phyloP scores from a whole-genome alignment of 2,329 filamentous ascomycete species.

The Colletotrichum sp. region DNA sequence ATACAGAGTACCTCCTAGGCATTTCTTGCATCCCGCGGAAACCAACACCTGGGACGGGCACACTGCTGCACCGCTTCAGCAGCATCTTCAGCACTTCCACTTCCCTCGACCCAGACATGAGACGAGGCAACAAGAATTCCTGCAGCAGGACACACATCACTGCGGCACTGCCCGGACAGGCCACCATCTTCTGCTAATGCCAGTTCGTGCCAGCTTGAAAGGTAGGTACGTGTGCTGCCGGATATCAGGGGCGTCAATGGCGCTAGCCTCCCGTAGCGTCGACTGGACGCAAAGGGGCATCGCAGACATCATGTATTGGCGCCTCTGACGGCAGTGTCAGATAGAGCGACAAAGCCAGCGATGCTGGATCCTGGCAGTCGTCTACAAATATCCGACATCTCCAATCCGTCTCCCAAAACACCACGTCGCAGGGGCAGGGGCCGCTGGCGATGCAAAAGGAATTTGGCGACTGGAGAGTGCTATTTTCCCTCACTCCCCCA shows the following conservation, averaged over 20 bases:
- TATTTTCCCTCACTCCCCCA: not conserved
- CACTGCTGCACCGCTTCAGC: not conserved
- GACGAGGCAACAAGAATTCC: not conserved
- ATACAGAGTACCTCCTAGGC: not conserved
- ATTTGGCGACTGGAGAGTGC: not conserved
- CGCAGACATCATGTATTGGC: not conserved
- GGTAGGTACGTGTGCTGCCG: not conserved
- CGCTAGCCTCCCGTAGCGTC: not conserved
- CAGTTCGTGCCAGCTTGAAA: not conserved
- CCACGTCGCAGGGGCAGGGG: not conserved
- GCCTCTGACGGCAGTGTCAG: not conserved
- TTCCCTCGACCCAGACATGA: not conserved
- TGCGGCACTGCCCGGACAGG: not conserved
- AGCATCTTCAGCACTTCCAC: not conserved
- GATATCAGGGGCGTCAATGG: not conserved
- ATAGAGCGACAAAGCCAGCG: not conserved
- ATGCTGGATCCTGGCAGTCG: not conserved
- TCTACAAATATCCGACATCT: not conserved
- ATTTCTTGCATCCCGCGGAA: not conserved
- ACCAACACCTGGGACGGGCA: not conserved
- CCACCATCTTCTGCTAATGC: not conserved
- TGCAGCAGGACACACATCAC: not conserved
- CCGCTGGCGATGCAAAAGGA: not conserved
- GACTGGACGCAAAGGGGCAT: not conserved
- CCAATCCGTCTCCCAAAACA: not conserved